phyloP scores from a whole-genome alignment of 768 basidiomycete species.

The Chlorophyllum brunneum region DNA sequence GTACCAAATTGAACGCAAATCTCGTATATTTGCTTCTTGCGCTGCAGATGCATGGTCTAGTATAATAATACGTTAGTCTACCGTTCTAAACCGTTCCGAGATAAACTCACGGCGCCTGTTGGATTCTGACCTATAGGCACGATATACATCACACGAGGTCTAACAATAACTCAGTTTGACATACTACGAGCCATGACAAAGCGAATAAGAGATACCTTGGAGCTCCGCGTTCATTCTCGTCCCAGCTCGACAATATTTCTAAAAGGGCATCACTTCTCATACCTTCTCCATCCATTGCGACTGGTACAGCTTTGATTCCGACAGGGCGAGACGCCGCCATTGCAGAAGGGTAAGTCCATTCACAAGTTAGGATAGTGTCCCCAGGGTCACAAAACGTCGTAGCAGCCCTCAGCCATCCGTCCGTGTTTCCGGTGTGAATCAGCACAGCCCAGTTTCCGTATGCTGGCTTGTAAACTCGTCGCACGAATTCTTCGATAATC shows the following conservation, averaged over 20 bases:
- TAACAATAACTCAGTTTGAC: slow-evolving; percentile 18
- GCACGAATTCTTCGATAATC: slow-evolving; percentile 55
- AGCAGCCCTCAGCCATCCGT: slow-evolving; percentile 59
- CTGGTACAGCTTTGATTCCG: slow-evolving; percentile 44
- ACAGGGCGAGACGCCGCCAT: slow-evolving; percentile 32
- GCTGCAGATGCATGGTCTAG: slow-evolving; percentile 54
- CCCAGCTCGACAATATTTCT: slow-evolving; percentile 60
- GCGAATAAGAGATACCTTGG: slow-evolving; percentile 36
- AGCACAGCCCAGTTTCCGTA: slow-evolving; percentile 59
- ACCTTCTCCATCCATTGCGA: slow-evolving; percentile 69
- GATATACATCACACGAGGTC: slow-evolving; percentile 71
- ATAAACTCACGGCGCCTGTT: slow-evolving; percentile 55
- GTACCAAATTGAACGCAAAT: slow-evolving; percentile 77
- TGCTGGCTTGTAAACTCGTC: slow-evolving; percentile 50
- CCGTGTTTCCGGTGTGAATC: slow-evolving; percentile 67
- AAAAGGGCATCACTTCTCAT: slow-evolving; percentile 63
- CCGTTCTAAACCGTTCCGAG: not conserved
- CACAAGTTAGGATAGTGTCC: slow-evolving; percentile 53
- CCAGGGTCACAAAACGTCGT: slow-evolving; percentile 64
- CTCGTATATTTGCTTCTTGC: slow-evolving; percentile 81
- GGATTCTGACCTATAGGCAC: slow-evolving; percentile 86
- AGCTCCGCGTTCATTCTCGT: slow-evolving; percentile 50
- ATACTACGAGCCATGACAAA: not conserved
- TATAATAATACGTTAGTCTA: slow-evolving; percentile 1
- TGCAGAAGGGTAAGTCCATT: slow-evolving; percentile 74